Evolutionary conservation across 257 asterid species (phyloP).

Genomic region (Coffea canephora): DNA sequence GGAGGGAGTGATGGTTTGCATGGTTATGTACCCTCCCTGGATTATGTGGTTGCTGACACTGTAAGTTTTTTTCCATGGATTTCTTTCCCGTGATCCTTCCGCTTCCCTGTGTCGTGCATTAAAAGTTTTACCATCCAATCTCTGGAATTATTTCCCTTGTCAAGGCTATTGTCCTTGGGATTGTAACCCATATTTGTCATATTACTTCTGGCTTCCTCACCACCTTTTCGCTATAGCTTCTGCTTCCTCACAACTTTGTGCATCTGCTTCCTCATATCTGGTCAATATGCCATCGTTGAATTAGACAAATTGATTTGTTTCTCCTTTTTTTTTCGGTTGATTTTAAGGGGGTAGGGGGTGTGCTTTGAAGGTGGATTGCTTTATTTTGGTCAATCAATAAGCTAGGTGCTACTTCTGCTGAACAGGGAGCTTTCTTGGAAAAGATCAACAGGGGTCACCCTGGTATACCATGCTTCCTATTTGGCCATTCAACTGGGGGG

Average conservation of each 20-base stretch:
- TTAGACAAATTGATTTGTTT: not conserved
- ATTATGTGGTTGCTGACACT: slow-evolving; percentile 94
- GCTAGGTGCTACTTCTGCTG: slow-evolving; percentile 16
- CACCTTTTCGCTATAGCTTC: not conserved
- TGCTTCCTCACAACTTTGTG: not conserved
- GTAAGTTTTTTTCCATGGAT: slow-evolving; percentile 43
- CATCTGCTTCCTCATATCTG: not conserved
- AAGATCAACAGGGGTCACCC: slow-evolving; percentile 74
- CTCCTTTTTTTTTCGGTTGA: not conserved
- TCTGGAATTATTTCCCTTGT: not conserved
- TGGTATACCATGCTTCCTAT: slow-evolving; percentile 79
- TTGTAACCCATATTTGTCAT: not conserved
- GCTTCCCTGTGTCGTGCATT: not conserved
- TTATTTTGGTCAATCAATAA: not conserved
- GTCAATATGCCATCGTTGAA: not conserved
- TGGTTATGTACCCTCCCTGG: slow-evolving; percentile 98
- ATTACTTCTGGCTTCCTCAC: not conserved
- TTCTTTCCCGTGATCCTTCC: not conserved
- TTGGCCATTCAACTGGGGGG: slow-evolving; percentile 99
- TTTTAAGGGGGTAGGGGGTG: no score
- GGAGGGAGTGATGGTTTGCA: slow-evolving; percentile 99
- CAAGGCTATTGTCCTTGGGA: not conserved
- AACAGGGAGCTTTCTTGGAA: slow-evolving; percentile 72
- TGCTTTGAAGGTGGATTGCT: not conserved
- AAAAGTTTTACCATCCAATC: not conserved